Conservation (phyloP, 768 basidiomycete species). For the Crepidotus variabilis region DNA sequence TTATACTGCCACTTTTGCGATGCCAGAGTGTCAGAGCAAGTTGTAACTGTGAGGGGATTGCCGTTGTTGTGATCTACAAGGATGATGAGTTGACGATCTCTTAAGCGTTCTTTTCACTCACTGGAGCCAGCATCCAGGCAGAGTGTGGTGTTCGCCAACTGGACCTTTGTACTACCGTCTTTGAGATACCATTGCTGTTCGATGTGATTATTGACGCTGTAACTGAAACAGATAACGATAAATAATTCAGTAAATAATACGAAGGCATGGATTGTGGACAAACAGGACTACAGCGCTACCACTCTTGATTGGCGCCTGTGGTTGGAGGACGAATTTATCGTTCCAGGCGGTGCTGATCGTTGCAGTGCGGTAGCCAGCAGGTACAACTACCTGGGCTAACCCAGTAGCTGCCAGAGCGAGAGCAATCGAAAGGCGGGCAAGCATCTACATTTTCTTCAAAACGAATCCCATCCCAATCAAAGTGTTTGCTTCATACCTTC, state of each 20-base stretch:
- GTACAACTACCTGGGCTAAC: neutral
- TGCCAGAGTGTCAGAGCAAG: neutral
- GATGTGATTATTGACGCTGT: slow-evolving; percentile 27
- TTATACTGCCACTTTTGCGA: neutral
- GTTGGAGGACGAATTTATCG: neutral
- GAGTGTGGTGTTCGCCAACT: slow-evolving; percentile 22
- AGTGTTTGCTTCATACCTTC: too few species aligned
- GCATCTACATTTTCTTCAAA: too few species aligned
- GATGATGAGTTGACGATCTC: neutral
- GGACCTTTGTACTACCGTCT: slow-evolving; percentile 19
- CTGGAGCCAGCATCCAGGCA: slow-evolving; percentile 32
- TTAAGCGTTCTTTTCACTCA: slow-evolving; percentile 11
- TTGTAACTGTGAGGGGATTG: neutral
- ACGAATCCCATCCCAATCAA: too few species aligned
- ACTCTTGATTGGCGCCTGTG: neutral
- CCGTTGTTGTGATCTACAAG: neutral
- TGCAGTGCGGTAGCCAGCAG: neutral
- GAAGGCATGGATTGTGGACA: neutral
- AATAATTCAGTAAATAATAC: neutral
- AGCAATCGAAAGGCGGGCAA: too few species aligned
- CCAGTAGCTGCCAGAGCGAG: too few species aligned
- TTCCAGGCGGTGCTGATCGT: neutral
- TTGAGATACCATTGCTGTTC: slow-evolving; percentile 27
- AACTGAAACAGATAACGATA: slow-evolving; percentile 13
- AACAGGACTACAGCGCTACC: neutral